phyloP scores from a whole-genome alignment of 805 yeast species.

The Suhomyces emberorum region DNA sequence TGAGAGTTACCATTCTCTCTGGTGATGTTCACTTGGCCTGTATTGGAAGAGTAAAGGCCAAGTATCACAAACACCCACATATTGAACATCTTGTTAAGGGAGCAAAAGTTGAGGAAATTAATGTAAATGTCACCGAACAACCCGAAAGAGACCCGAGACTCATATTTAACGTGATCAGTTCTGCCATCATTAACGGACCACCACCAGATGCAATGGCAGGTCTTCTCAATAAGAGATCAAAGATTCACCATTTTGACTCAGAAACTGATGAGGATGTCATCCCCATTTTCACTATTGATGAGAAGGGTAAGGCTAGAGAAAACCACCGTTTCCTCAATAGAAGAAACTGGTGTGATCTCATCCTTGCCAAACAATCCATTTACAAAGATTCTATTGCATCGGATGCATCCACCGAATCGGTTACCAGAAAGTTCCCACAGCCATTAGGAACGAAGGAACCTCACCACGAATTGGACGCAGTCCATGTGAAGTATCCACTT shows the following conservation, averaged over 20 bases:
- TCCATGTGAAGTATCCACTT: conserved; percentile 51
- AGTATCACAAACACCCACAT: conserved; percentile 40
- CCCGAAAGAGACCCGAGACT: conserved; percentile 74
- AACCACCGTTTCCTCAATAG: conserved; percentile 58
- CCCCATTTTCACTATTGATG: conserved; percentile 63
- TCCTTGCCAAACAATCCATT: conserved; percentile 44
- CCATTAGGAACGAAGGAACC: conserved; percentile 22
- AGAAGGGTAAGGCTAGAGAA: conserved; percentile 46
- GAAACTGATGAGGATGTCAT: conserved; percentile 77
- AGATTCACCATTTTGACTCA: conserved; percentile 62
- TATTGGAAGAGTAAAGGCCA: conserved; percentile 70
- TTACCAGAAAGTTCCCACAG: conserved; percentile 39
- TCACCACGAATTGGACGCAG: conserved; percentile 16
- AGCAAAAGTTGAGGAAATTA: conserved; percentile 32
- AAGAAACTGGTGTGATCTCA: conserved; percentile 71
- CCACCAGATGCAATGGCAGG: conserved; percentile 87
- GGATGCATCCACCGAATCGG: conserved; percentile 2
- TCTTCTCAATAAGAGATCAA: conserved; percentile 64
- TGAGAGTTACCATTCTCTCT: conserved; percentile 77
- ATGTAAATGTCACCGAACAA: conserved; percentile 35
- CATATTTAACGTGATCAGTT: conserved; percentile 79
- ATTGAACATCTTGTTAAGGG: conserved; percentile 20
- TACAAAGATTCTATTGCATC: conserved; percentile 17
- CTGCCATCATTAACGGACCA: conserved; percentile 90
- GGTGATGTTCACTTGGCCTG: conserved; percentile 95